Percentiles rank a stretch among this genome's conserved stretches.
These are phyloP conservation scores for Sarcodon aspratus DNA, from an alignment of 768 basidiomycete genomes.

Conservation along the genomic window DNA sequence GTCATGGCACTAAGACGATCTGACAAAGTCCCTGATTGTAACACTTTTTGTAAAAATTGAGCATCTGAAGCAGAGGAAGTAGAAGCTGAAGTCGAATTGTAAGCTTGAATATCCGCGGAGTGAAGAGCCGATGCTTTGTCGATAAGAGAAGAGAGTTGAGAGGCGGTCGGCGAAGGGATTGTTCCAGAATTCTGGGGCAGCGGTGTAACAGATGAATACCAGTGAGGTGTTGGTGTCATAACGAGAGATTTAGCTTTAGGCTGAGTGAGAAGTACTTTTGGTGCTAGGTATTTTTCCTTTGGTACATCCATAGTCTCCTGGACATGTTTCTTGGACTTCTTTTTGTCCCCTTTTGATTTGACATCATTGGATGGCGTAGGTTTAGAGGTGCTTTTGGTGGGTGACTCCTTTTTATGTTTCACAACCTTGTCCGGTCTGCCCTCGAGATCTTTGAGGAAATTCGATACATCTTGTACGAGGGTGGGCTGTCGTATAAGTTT, in stretches of 20 bases:
- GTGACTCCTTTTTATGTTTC: no score
- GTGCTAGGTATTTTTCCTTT: no score
- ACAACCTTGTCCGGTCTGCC: no score
- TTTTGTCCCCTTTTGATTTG: no score
- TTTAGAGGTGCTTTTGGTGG: no score
- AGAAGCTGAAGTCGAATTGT: conserved; percentile 37
- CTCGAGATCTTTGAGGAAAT: background rate
- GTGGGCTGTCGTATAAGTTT: background rate
- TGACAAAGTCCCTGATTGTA: conserved; percentile 81
- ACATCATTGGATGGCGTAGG: no score
- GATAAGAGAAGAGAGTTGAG: conserved; percentile 32
- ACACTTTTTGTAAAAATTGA: conserved; percentile 74
- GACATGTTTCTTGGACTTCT: no score
- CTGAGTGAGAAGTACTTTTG: no score
- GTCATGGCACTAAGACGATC: conserved; percentile 89
- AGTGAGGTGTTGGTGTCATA: conserved; percentile 30
- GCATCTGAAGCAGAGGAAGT: conserved; percentile 54
- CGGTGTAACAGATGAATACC: conserved; percentile 39
- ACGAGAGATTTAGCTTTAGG: conserved; percentile 4
- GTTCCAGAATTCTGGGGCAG: conserved; percentile 21
- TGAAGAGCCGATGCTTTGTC: conserved; percentile 39
- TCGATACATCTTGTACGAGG: conserved; percentile 2
- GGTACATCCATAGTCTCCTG: no score
- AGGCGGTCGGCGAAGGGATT: conserved; percentile 24
- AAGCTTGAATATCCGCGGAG: conserved; percentile 27